Base-by-base conservation (phyloP, 2,329 filamentous ascomycete genomes). In the Coniochaeta hoffmannii region DNA sequence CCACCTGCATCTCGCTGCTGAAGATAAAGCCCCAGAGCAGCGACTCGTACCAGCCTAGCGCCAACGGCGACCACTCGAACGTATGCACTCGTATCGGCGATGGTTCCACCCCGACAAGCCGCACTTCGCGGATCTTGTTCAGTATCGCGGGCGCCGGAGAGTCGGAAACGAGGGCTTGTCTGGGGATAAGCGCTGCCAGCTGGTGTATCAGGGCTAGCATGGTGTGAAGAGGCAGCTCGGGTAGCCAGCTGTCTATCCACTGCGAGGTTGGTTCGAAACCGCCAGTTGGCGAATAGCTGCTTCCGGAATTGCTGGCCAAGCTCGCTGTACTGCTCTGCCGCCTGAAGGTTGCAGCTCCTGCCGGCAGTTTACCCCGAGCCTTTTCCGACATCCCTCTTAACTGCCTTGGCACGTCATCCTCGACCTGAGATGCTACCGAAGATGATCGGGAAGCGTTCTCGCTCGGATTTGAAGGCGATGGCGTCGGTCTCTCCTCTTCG, bases 211-310 rank as follows among this genome's bases (percentile, higher is more conserved):
- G 73, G 4, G 85, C 88, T 26, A 97, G 76, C 50, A 90, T 85
- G 1, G 91, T 95, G 70, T 97, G 92, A 1, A 97, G 80, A 1
- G 92, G 91, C 30, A 97, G 77, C 64, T 95, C 89, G 0, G 90
- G 88, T n/a, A 97, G 82, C 93, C 93, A 97, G 55, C 83, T 88
- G 63, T 97, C 91, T 61, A 97, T 89, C 92, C 94, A 97, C 55
- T 84, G 76, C 7, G 87, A 75, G 5, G 90, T 89, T 3, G 93
- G 90, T 60, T 87, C 85, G 66, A 97, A 97, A 19, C 73, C 79
- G 49, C 81, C 81, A 34, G 74, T 11, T 79, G 72, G 2, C 81
- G 79, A 56, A 80, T 76, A 17, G 80, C 78, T 24, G 82, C 72
- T 38, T 80, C 76, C 41, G 12, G 85, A 81, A 64, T 86, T 77